These are phyloP conservation scores for Phytophthora macrochlamydospora DNA, from an alignment of 352 stramenopile species.

Conservation along the genomic window DNA sequence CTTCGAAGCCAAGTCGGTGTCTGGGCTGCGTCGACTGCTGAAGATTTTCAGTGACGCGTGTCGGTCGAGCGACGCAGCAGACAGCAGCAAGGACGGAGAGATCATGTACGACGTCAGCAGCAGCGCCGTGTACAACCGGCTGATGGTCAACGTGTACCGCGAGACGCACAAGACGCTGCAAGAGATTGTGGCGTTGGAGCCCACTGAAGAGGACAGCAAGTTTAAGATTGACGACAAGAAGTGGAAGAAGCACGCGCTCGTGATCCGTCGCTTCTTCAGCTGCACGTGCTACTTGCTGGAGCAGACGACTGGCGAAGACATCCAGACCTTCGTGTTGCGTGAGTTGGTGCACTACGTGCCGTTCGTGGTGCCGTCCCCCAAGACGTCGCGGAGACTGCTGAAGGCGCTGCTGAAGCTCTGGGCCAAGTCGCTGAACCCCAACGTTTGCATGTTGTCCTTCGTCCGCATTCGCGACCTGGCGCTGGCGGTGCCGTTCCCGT, in stretches of 20 bases:
- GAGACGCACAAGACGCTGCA: constrained; percentile 89
- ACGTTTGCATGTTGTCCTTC: constrained; percentile 93
- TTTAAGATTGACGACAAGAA: constrained; percentile 78
- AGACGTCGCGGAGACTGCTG: constrained; percentile 69
- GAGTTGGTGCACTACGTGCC: constrained; percentile 81
- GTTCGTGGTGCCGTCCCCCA: constrained; percentile 67
- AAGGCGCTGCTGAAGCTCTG: constrained; percentile 90
- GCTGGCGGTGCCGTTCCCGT: constrained; percentile 95
- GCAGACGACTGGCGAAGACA: constrained; percentile 81
- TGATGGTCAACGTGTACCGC: constrained; percentile 95
- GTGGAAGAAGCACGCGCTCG: constrained; percentile 78
- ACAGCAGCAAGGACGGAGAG: constrained; percentile 68
- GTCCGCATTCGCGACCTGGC: constrained; percentile 96
- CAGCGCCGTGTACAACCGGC: constrained; percentile 94
- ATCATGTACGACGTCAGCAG: constrained; percentile 93
- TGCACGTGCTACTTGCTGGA: constrained; percentile 92
- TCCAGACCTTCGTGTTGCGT: constrained; percentile 84
- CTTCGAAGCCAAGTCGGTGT: constrained; percentile 89
- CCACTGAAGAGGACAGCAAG: constrained; percentile 36
- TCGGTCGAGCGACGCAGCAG: constrained; percentile 89
- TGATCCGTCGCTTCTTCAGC: constrained; percentile 93
- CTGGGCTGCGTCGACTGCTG: constrained; percentile 90
- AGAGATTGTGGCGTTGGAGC: constrained; percentile 69
- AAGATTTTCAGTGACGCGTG: constrained; percentile 95
- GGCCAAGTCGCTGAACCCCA: constrained; percentile 80